Conservation (phyloP, 148 eudicot genomes). For the Oxyria digyna region DNA sequence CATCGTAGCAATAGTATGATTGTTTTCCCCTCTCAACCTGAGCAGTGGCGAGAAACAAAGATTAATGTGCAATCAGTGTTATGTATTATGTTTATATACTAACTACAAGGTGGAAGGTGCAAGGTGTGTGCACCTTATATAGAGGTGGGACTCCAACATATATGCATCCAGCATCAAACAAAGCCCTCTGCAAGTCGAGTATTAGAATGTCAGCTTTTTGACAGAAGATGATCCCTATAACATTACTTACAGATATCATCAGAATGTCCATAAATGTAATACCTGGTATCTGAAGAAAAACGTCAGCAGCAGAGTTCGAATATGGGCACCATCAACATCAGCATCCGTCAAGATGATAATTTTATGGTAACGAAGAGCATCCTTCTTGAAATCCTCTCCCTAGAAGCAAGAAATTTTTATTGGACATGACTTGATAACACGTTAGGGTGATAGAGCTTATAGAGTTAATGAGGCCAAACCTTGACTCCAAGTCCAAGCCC, state of each 20-base stretch:
- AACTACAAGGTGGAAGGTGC: slow-evolving; percentile 11
- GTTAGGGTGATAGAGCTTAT: no score
- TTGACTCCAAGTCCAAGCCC: slow-evolving; percentile 94
- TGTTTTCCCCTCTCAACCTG: slow-evolving; percentile 96
- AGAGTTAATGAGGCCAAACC: slow-evolving; percentile 21
- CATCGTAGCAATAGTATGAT: slow-evolving; percentile 67
- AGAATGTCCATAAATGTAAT: slow-evolving; percentile 3
- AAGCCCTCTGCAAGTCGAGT: slow-evolving; percentile 61
- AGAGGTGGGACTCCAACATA: slow-evolving; percentile 98
- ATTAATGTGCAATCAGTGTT: background rate
- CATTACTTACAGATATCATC: background rate
- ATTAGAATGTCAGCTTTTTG: background rate
- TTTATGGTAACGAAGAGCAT: slow-evolving; percentile 83
- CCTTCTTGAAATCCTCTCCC: slow-evolving; percentile 96
- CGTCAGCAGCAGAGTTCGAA: slow-evolving; percentile 73
- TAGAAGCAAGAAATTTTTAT: slow-evolving; percentile 21
- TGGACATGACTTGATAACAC: background rate
- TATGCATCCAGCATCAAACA: slow-evolving; percentile 84
- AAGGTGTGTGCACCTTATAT: slow-evolving; percentile 79
- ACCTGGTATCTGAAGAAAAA: slow-evolving; percentile 99
- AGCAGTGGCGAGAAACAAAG: slow-evolving; percentile 7
- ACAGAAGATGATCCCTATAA: background rate
- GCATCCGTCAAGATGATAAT: slow-evolving; percentile 97
- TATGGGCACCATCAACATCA: slow-evolving; percentile 99
- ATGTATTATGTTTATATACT: no score